Conservation (phyloP, 805 yeast species). For the Metschnikowia matae region DNA sequence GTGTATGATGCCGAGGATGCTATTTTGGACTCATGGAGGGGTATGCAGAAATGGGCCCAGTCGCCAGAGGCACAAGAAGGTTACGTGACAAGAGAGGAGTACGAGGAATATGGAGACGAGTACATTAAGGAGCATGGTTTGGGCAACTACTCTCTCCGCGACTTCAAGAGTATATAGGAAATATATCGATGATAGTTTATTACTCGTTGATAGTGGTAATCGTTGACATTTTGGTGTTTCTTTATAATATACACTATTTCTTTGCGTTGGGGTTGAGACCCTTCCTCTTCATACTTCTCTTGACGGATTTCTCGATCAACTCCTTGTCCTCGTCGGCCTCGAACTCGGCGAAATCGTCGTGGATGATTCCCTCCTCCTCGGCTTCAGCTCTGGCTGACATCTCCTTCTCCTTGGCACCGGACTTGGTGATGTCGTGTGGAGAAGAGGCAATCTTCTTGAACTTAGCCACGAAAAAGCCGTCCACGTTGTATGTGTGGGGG, state of each 20-base stretch:
- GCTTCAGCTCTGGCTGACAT: constrained; percentile 75
- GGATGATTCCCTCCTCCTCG: constrained; percentile 74
- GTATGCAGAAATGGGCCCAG: constrained; percentile 79
- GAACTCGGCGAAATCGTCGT: constrained; percentile 82
- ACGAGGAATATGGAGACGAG: constrained; percentile 85
- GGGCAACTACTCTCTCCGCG: constrained; percentile 52
- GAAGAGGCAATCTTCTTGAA: constrained; percentile 87
- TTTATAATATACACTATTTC: constrained; percentile 19
- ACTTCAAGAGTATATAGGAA: constrained; percentile 5
- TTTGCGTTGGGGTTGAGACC: constrained; percentile 63
- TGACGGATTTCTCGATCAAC: constrained; percentile 65
- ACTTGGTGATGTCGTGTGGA: constrained; percentile 78
- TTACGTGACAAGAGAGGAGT: constrained; percentile 65
- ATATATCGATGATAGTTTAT: not conserved
- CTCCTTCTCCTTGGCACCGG: constrained; percentile 87
- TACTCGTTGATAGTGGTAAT: too few relatives aligned
- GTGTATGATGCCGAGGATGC: constrained; percentile 69
- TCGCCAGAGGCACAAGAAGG: constrained; percentile 43
- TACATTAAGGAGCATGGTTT: constrained; percentile 81
- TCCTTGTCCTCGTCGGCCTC: constrained; percentile 71
- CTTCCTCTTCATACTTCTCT: constrained; percentile 59
- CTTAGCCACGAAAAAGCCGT: constrained; percentile 97
- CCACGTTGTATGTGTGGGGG: constrained; percentile 98
- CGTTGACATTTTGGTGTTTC: too few relatives aligned
- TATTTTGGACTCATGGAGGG: constrained; percentile 82